phyloP scores from a whole-genome alignment of 257 asterid genomes.

The Scutellaria galericulata region DNA sequence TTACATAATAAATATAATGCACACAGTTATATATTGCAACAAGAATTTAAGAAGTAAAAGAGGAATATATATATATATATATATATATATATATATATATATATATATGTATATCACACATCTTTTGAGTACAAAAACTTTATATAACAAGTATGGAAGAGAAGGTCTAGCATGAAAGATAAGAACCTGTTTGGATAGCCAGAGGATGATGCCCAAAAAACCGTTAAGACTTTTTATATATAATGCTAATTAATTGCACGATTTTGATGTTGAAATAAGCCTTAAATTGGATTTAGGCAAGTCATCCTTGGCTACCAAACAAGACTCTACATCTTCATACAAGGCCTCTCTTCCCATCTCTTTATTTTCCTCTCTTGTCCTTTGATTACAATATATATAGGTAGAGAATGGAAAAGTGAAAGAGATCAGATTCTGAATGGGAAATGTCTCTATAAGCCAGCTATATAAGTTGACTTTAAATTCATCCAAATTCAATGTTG shows the following conservation, averaged over 20 bases:
- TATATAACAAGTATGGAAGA: slow-evolving; percentile 4
- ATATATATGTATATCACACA: no score
- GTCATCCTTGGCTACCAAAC: slow-evolving; percentile 75
- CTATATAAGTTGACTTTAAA: slow-evolving; percentile 35
- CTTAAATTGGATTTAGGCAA: slow-evolving; percentile 51
- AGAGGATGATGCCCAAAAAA: slow-evolving; percentile 52
- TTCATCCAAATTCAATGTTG: slow-evolving; percentile 1
- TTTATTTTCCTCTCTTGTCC: not conserved
- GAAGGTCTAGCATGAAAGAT: slow-evolving; percentile 25
- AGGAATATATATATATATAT: no score
- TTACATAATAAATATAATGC: no score
- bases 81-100: no score
- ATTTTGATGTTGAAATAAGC: slow-evolving; percentile 13
- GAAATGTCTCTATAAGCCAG: slow-evolving; percentile 20
- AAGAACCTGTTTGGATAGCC: slow-evolving; percentile 35
- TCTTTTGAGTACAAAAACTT: not conserved
- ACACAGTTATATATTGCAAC: no score
- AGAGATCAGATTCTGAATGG: slow-evolving; percentile 33
- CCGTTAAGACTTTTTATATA: not conserved
- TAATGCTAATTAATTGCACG: not conserved
- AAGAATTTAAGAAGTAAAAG: no score
- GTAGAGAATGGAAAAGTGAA: slow-evolving; percentile 22
- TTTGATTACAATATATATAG: slow-evolving; percentile 5
- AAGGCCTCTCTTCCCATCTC: slow-evolving; percentile 43
- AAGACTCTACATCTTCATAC: slow-evolving; percentile 54